phyloP scores from a whole-genome alignment of 306 rosid genomes.

The Lupinus albus region DNA sequence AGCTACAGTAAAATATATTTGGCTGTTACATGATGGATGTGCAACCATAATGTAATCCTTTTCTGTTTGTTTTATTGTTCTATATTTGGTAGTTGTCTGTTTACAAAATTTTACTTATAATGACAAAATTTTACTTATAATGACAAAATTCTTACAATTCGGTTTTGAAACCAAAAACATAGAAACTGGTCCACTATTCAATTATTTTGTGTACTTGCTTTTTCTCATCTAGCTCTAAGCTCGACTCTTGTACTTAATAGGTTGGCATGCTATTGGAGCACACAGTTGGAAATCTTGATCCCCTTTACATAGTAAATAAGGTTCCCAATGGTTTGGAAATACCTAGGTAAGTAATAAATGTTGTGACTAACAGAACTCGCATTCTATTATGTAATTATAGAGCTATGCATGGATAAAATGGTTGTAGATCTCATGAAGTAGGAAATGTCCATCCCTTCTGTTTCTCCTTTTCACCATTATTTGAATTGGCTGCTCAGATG shows the following conservation, averaged over 20 bases:
- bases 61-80: background rate
- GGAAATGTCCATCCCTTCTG: background rate
- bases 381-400: constrained; percentile 3
- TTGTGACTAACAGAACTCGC: constrained; percentile 23
- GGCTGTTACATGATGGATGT: background rate
- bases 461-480: constrained; percentile 29
- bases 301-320: constrained; percentile 81
- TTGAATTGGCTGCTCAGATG: constrained; percentile 1
- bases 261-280: constrained; percentile 93
- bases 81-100: background rate
- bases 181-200: background rate
- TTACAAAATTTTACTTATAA: constrained; percentile 10
- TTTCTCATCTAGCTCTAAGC: constrained; percentile 32
- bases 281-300: constrained; percentile 86
- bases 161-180: constrained; percentile 13
- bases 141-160: background rate
- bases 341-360: constrained; percentile 68
- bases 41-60: background rate
- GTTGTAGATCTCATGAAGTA: constrained; percentile 16
- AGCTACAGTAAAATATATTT: background rate
- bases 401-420: background rate
- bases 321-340: constrained; percentile 95
- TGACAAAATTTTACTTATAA: constrained; percentile 4
- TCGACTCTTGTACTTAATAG: constrained; percentile 54
- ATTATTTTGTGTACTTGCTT: constrained; percentile 1